Base-by-base conservation (phyloP, 352 stramenopile species). In the Globisporangium cystogenes region DNA sequence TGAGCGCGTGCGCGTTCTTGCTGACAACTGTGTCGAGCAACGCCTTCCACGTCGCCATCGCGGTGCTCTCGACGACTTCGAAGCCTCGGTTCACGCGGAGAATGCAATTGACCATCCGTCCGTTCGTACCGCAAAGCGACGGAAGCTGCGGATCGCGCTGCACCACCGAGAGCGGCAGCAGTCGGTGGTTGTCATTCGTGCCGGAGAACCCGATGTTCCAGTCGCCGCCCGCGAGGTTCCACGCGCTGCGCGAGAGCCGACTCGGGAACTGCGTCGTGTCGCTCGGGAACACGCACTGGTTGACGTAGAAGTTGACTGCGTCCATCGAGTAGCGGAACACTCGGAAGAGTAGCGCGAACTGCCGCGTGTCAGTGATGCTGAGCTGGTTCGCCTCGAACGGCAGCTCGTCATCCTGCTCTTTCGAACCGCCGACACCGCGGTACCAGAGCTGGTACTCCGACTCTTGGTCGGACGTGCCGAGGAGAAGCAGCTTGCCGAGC, bases 281-380 rank as follows among this genome's bases (percentile, higher is more conserved):
- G 3, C 51, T 58, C 3, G 84, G 84, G 49, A 97, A 95, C 15
- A 96, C 82, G 39, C 59, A 76, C 23, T 50, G 68, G 50, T 88
- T 91, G 4, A 97, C 41, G 60, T 75, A 96, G 53, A 96, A 97
- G 21, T 96, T 91, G 59, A 97, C 87, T 10, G 68, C 57, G 39
- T 71, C 55, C 51, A 85, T 92, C 52, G 83, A 86, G 23, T 67
- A 78, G 8, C 64, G 59, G 53, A 78, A 96, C 1, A 69, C 57
- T 15, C 66, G 31, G 37, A 52, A 72, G 14, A 96, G 51, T 4
- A 73, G 60, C 7, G 70, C 51, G 8, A 94, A 72, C 59, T 96
- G 86, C 1, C 59, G 42, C 11, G 67, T 44, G 52, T 96, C 90
- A 1, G 66, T 70, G 8, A 88, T 52, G 56, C 86, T 88, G n/a